Evolutionary conservation across 2,329 filamentous ascomycete genomes (phyloP), one percentile per base, ranked within the genome.

Genomic region (Blastomyces percursus): DNA sequence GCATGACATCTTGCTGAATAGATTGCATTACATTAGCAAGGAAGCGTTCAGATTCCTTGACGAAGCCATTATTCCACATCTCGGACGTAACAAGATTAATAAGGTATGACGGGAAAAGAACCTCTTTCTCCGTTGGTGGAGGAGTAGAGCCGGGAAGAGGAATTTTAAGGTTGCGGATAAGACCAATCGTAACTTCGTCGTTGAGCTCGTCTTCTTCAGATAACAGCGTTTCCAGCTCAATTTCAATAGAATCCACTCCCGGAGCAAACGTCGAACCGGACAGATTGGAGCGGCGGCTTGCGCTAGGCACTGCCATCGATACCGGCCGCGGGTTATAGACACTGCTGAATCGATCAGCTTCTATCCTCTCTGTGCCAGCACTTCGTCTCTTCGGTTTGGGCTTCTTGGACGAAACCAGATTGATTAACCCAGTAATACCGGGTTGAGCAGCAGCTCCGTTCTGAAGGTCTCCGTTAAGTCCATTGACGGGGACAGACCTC

Each of bases 1-100:
- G 90, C 94, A 99, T 97, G 62, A 99, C 94, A 75, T 99, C 94
- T 75, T 97, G 92, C 75, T 99, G 94, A 71, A 99, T 97, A 8
- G 92, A 96, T 78, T 97, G 94, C 94, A 99, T 99, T 67, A 99
- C 94, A 71, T 97, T 99, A 72, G 94, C 94, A 66, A 99, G 82
- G 84, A 99, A 99, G 62, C 93, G 89, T 78, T 99, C 94, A 3
- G 94, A 97, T 78, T 99, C 94, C 81, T 99, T 99, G 70, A 99
- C 94, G 73, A 96, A 99, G 56, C 94, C 94, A 71, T 99, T 99
- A 81, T 99, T 99, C 94, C 94, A 99, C 94, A 99, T 99, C 80
- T 99, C 94, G 19, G 92, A 97, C 14, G 94, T 99, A 66, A 99
- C 94, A 65, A 99, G 83, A 77, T 99, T 99, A 81, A 99, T 99